Evolutionary conservation across 2,329 filamentous ascomycete species (phyloP), one percentile per base, ranked within the genome.

Genomic region (Macrophomina phaseolina): DNA sequence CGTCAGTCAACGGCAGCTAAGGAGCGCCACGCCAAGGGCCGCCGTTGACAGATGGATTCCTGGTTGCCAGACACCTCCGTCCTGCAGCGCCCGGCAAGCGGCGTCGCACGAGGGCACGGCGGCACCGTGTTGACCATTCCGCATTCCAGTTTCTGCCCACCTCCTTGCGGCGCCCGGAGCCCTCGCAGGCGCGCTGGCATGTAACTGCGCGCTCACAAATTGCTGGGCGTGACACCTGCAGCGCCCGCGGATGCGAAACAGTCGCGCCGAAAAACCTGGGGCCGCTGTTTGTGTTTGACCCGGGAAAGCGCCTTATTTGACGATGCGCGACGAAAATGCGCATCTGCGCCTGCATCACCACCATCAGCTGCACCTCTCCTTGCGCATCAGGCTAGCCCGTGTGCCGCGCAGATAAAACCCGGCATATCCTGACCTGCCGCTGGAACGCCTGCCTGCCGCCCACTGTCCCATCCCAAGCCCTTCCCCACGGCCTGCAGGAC

Each of bases 271-370:
- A 53, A 65, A 64, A 52, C 61, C 48, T 52, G 61, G 61, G 49
- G 63, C 38, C 62, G 48, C 46, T 46, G 49, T 65, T 48, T 55
- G 40, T 65, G 63, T 65, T 55, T 56, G 63, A 62, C 49, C 52
- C 63, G 63, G 63, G 61, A 60, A 66, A 58, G 40, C 42, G 53
- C 53, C 36, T 58, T 52, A 52, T 66, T 66, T 62, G 56, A 62
- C 48, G 65, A 67, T 67, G 65, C 65, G 65, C 65, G 65, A 67
- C 65, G 65, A 67, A 67, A 67, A 67, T 66, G 63, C 63, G 52
- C 63, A 56, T 65, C 63, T 58, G 64, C 64, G 55, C 46, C 64
- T 66, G 64, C 64, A 66, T 66, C 52, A 63, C 65, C 63, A 65
- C 52, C 63, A 53, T 65, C 49, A 53, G 58, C 58, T 61, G 58